Evolutionary conservation across 306 rosid genomes (phyloP), one percentile per base, ranked within the genome.

Genomic region (Begonia fuchsioides): DNA sequence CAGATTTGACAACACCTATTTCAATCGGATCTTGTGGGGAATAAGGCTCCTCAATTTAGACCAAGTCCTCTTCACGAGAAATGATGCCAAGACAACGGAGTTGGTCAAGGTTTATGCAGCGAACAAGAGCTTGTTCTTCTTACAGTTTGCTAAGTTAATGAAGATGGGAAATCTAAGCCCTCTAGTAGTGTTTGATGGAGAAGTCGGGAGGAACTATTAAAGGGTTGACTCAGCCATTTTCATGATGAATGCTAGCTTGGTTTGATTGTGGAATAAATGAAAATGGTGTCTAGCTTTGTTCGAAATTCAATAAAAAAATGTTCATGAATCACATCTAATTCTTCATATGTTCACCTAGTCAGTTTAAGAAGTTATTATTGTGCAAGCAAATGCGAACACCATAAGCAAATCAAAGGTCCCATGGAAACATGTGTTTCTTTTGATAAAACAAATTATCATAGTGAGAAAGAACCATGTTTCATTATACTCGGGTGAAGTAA

Each of bases 11-110:
- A 86, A 81, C 50, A 57, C 74, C 0, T 86, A 86, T 62, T 81
- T 76, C 93, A 74, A 69, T n/a, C 80, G 73, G 60, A 38, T 86
- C 8, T 68, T 81, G 11, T 35, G 62, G 54, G 88, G 95, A 5
- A 81, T 72, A 63, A 93, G 95, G 14, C 70, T 86, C 2, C 80
- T 86, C 5, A 73, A 60, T 59, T 86, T 93, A 1, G 95, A 86
- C 59, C 63, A 78, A 65, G 95, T 76, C 62, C 95, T 86, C 63
- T 66, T 69, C n/a, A 69, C 63, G 0, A 86, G 95, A 6, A 74
- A 49, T 46, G 70, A 43, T 13, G 58, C 52, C 32, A 63, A 59
- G 13, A 72, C 75, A 17, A 65, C n/a, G 49, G 49, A 68, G 32
- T 38, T 78, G 55, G 93, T 81, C 9, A 74, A 76, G 72, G 64